phyloP scores from a whole-genome alignment of 345 rosid genomes.

The Aquilaria sinensis region DNA sequence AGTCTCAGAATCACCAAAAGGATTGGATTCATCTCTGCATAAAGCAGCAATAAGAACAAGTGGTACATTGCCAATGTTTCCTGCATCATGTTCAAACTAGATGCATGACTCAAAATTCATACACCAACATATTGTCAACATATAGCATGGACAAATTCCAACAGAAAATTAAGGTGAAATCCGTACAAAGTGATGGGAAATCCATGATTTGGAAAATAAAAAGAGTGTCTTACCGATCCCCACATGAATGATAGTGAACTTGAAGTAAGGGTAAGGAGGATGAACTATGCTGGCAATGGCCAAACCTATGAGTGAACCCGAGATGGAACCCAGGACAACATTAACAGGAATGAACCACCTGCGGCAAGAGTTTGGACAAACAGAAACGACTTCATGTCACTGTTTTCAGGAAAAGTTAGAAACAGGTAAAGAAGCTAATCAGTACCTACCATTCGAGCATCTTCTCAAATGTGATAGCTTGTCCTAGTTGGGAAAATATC shows the following conservation, averaged over 20 bases:
- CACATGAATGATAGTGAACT: constrained; percentile 77
- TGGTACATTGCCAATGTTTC: constrained; percentile 92
- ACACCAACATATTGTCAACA: no score
- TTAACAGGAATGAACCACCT: constrained; percentile 99
- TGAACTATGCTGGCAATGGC: constrained; percentile 51
- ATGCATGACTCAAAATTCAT: not conserved
- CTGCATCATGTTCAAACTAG: constrained; percentile 31
- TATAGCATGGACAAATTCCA: no score
- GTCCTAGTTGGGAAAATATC: constrained; percentile 91
- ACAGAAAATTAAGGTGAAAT: not conserved
- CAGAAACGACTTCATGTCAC: not conserved
- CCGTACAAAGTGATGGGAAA: not conserved
- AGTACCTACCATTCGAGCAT: constrained; percentile 66
- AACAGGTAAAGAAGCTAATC: not conserved
- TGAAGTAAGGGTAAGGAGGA: constrained; percentile 97
- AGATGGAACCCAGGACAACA: constrained; percentile 61
- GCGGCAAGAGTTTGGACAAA: constrained; percentile 13
- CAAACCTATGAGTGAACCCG: constrained; percentile 81
- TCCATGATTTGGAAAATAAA: not conserved
- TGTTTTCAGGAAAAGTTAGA: not conserved
- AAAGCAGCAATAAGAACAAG: constrained; percentile 84
- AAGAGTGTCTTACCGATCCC: constrained; percentile 66
- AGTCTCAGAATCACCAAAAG: constrained; percentile 70
- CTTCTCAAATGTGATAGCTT: constrained; percentile 72
- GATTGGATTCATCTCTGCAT: constrained; percentile 69